A percentile compares a stretch with the other conserved stretches of the same genome.
These are phyloP conservation scores for Diversispora epigaea DNA, from an alignment of 192 early-diverging fungal genomes.

Conservation along the genomic window DNA sequence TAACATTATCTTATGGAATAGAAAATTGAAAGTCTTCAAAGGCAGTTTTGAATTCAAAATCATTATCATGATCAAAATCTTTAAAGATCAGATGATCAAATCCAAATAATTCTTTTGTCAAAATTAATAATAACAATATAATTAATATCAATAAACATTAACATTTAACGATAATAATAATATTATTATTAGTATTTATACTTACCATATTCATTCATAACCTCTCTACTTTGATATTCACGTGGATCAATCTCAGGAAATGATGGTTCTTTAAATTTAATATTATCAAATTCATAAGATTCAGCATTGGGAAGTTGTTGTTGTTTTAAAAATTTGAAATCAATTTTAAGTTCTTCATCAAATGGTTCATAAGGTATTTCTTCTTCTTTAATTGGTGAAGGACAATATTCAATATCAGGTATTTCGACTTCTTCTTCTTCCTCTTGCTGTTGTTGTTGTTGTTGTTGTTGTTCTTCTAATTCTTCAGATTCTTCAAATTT, in stretches of 20 bases:
- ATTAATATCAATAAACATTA: neutral
- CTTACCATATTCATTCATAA: slow-evolving; percentile 3
- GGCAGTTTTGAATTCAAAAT: neutral
- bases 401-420: slow-evolving; percentile 27
- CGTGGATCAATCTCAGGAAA: neutral
- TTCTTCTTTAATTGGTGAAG: neutral
- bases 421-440: neutral
- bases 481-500: too few species aligned
- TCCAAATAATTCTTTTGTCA: neutral
- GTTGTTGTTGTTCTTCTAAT: too few species aligned
- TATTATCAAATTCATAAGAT: slow-evolving; percentile 21
- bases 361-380: slow-evolving; percentile 14
- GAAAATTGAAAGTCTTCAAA: neutral
- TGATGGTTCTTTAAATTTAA: neutral
- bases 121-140: neutral
- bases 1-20: slow-evolving; percentile 13
- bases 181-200: neutral
- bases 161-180: neutral
- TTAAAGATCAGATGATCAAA: neutral
- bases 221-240: neutral
- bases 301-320: neutral
- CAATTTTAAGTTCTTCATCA: slow-evolving; percentile 15
- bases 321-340: slow-evolving; percentile 9
- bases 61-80: neutral
- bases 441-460: neutral